Base-by-base conservation (phyloP, 306 rosid species). In the Clitoria ternatea region DNA sequence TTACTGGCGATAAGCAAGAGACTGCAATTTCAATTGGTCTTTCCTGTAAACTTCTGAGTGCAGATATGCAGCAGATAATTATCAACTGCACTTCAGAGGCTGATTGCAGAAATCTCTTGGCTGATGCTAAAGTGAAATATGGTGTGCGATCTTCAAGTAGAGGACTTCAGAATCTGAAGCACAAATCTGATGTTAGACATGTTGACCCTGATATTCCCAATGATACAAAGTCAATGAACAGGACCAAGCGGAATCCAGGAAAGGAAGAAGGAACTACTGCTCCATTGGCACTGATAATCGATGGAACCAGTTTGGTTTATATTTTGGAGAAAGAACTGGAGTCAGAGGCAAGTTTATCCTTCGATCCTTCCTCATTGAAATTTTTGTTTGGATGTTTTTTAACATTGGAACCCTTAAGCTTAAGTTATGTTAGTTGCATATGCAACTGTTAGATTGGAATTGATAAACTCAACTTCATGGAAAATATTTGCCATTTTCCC, bases 1-100 rank as follows among this genome's bases (percentile, higher is more conserved):
- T 91, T 77, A 91, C 97, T 12, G 97, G 97, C 54, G 97, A 91
- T 79, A 91, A 91, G 84, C 97, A 91, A 72, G 97, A 91, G 86
- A 91, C 97, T 2, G 97, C 97, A 8, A 88, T 91, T 70, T 91
- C 97, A 3, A 88, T 91, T 32, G 96, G 91, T 57, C 74, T 85
- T 52, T 91, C 97, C 32, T 91, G 92, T 83, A 91, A 87, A 82
- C 92, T 91, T 36, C 75, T 91, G 76, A 86, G 87, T 37, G 29
- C 79, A 48, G 90, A 83, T 43, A 88, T 87, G 97, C 82, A 81
- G 10, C 79, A 81, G 69, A 85, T 88, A 37, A 60, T 87, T 19
- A 87, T 91, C 59, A 91, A 91, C 81, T 88, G 96, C 6, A 83
- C 75, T 42, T 85, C 88, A 1, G 85, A 85, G 77, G 79, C 49